Base-by-base conservation (phyloP, 1,139 yeast species). In the Spathaspora sp. region DNA sequence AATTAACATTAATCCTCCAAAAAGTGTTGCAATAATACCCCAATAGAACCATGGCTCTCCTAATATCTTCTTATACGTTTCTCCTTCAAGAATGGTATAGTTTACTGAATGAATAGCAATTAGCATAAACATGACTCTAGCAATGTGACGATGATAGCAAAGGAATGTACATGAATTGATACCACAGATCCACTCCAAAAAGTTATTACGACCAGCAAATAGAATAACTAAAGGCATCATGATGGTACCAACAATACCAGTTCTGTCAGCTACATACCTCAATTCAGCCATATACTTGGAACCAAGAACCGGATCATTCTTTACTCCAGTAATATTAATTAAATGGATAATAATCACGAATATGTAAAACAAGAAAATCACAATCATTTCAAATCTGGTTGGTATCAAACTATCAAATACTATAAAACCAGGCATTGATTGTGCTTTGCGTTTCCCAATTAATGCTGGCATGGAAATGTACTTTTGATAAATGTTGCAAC, bases 121-220 rank as follows among this genome's bases (percentile, higher is more conserved):
- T 43, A 64, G 62, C 18, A 55, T 45, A 47, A 65, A 61, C 39
- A 60, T 64, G 16, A 59, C 58, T 47, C 77, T 61, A 2, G 72
- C 68, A 7, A 67, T 56, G 73, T 75, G 72, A 47, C 72, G 61
- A 50, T 72, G 78, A 49, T 58, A 70, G 7, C 65, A 51, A 40
- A 70, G 56, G 55, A 65, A 70, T 11, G 73, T 64, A 37, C 70
- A 60, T 52, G 58, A 72, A 44, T 64, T 58, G 68, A 71, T 65
- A 15, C 72, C 64, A 1, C 76, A 68, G n/a, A 68, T 27, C 74
- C 75, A 72, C 48, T 65, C 73, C 47, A 72, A 59, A 46, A 72
- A 65, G 54, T 72, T 72, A 53, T 72, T 72, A 43, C 78, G 58
- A 2, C 78, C 78, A 11, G 74, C 76, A 57, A 72, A 71, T 27